phyloP scores from a whole-genome alignment of 768 basidiomycete genomes.

The Fistulinella prunicolor region DNA sequence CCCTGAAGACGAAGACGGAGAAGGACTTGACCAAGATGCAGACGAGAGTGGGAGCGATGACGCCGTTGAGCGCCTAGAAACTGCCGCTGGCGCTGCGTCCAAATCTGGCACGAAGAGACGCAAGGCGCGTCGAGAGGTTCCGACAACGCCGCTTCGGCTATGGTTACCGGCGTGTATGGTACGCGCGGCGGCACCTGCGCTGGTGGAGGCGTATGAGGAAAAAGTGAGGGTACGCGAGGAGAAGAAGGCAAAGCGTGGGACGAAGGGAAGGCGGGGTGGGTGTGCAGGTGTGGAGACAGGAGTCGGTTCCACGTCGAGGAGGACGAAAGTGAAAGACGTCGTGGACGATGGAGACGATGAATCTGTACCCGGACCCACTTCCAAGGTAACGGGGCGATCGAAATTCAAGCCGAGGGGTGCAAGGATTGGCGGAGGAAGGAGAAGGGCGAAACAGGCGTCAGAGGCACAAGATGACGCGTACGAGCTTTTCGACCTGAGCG shows the following conservation, averaged over 20 bases:
- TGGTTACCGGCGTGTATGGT: constrained; percentile 89
- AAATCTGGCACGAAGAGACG: constrained; percentile 22
- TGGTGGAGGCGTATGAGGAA: constrained; percentile 63
- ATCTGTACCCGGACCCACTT: not conserved
- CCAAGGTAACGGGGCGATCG: constrained; percentile 4
- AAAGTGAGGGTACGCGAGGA: constrained; percentile 49
- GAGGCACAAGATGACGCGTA: constrained; percentile 29
- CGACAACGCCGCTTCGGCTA: constrained; percentile 55
- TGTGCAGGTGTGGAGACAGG: not conserved
- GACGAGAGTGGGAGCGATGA: constrained; percentile 46
- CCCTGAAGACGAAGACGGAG: constrained; percentile 48
- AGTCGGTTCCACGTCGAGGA: not conserved
- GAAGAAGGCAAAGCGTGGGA: constrained; percentile 34
- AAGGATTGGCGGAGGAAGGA: constrained; percentile 11
- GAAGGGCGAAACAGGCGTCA: constrained; percentile 20
- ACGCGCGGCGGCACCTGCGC: constrained; percentile 55
- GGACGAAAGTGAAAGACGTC: not conserved
- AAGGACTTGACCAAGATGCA: constrained; percentile 33
- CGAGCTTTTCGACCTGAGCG: constrained; percentile 25
- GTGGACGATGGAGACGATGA: not conserved
- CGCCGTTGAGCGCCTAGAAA: constrained; percentile 22
- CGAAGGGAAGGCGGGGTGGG: constrained; percentile 16
- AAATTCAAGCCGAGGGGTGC: constrained; percentile 8
- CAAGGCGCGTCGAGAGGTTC: constrained; percentile 32
- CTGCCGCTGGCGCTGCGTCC: constrained; percentile 20